Evolutionary conservation across 225 moss, liverwort and hornwort species (phyloP).

Genomic region (Polytrichum formosum): DNA sequence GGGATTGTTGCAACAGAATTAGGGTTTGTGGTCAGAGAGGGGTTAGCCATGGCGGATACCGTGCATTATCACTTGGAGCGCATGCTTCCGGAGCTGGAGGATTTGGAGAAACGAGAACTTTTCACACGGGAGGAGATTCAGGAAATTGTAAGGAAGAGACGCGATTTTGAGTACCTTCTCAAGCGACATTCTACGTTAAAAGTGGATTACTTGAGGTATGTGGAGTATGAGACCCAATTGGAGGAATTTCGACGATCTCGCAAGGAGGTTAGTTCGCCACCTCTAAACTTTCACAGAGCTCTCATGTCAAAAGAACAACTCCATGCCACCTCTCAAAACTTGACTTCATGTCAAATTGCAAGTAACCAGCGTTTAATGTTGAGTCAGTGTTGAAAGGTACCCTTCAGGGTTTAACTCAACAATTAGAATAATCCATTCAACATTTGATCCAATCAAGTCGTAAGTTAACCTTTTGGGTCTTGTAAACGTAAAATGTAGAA

Average conservation of each 20-base stretch:
- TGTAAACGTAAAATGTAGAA: no score
- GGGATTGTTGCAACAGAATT: not conserved
- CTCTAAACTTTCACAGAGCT: not conserved
- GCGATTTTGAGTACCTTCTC: conserved; percentile 89
- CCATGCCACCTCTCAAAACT: no score
- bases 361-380: no score
- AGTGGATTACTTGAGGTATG: conserved; percentile 72
- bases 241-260: conserved; percentile 70
- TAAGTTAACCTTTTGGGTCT: no score
- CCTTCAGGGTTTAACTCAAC: no score
- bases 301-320: no score
- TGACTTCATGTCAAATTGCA: no score
- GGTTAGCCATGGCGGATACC: conserved; percentile 86
- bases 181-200: conserved; percentile 80
- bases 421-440: no score
- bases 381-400: no score
- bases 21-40: not conserved
- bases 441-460: no score
- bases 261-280: conserved; percentile 41
- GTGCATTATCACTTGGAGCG: conserved; percentile 88
- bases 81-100: conserved; percentile 93
- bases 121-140: conserved; percentile 75
- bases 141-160: conserved; percentile 78
- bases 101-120: conserved; percentile 80
- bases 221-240: conserved; percentile 84